Base-by-base conservation (phyloP, 352 stramenopile species). In the Globisporangium rhizosaccharum region DNA sequence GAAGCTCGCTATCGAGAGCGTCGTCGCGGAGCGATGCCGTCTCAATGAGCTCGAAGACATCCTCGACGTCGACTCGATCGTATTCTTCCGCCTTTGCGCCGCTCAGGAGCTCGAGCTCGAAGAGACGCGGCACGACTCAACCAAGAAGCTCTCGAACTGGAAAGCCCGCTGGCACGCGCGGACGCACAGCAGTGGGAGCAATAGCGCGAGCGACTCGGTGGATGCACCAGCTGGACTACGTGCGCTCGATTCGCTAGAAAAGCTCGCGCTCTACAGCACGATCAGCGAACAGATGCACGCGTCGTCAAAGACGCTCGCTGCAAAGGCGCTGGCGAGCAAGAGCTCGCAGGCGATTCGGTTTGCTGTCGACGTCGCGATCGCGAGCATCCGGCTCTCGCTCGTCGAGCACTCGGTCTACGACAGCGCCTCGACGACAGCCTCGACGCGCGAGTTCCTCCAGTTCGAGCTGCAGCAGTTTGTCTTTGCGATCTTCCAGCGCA, bases 71-170 rank as follows among this genome's bases (percentile, higher is more conserved):
- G 72, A 89, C 0, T 89, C 79, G 1, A 88, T 94, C 57, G 82
- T 92, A 1, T 94, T 94, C 56, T 94, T 92, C 39, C 67, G 85
- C 1, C 41, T 86, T 14, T 94, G 85, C 56, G 81, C 82, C 0
- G 62, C 66, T 0, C 68, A 82, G 63, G 85, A 94, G 54, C 56
- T 82, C 9, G 82, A 89, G 45, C 57, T 89, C 52, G 82, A 94
- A 64, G 72, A 74, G 15, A 82, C 65, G 47, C 75, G 85, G 0
- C 59, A 84, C 9, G 81, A 89, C 62, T 90, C 82, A 3, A 71
- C 76, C 2, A 76, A 87, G 64, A 90, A 88, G 41, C 45, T 90
- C 3, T 66, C 73, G 5, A 71, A 80, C 37, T 92, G 83, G 83
- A 92, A 89, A 57, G 69, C 79, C 0, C 71, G 79, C 8, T 92